Percentiles rank a stretch among this genome's conserved stretches.
Conservation (phyloP, 345 rosid genomes). For the Pugionium dolabratum region DNA sequence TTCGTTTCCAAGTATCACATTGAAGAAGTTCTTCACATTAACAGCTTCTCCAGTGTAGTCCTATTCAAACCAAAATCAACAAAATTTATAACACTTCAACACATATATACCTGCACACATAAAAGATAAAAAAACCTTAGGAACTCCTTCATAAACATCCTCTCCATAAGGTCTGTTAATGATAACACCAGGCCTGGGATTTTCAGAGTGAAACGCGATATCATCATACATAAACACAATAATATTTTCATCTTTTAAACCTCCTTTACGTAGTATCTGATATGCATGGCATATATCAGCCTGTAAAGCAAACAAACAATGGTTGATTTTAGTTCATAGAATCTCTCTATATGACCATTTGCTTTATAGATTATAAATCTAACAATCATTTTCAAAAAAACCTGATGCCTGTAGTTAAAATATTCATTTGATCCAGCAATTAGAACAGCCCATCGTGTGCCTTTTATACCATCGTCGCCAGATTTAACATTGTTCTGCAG, state of each 20-base stretch:
- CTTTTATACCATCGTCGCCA: slow-evolving; percentile 26
- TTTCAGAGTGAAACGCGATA: slow-evolving; percentile 46
- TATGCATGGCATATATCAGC: slow-evolving; percentile 82
- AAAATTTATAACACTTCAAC: slow-evolving; percentile 5
- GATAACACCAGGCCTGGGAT: slow-evolving; percentile 68
- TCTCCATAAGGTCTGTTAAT: slow-evolving; percentile 59
- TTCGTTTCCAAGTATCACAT: slow-evolving; percentile 57
- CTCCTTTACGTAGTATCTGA: slow-evolving; percentile 55
- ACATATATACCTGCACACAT: neutral
- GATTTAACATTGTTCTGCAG: neutral
- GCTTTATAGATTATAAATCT: too few species aligned
- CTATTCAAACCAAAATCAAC: slow-evolving; percentile 35
- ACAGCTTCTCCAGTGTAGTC: slow-evolving; percentile 52
- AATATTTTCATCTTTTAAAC: slow-evolving; percentile 68
- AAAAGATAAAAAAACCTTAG: slow-evolving; percentile 48
- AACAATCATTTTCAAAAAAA: slow-evolving; percentile 5
- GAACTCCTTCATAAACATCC: slow-evolving; percentile 66
- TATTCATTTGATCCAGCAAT: slow-evolving; percentile 63
- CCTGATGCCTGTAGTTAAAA: slow-evolving; percentile 76
- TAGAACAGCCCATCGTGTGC: slow-evolving; percentile 69
- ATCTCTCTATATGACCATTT: neutral
- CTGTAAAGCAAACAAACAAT: slow-evolving; percentile 34
- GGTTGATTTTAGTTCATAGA: neutral
- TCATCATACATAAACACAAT: slow-evolving; percentile 85
- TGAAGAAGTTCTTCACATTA: slow-evolving; percentile 49